Conservation (phyloP, 108 stramenopile species). For the Skeletonema menzelii region DNA sequence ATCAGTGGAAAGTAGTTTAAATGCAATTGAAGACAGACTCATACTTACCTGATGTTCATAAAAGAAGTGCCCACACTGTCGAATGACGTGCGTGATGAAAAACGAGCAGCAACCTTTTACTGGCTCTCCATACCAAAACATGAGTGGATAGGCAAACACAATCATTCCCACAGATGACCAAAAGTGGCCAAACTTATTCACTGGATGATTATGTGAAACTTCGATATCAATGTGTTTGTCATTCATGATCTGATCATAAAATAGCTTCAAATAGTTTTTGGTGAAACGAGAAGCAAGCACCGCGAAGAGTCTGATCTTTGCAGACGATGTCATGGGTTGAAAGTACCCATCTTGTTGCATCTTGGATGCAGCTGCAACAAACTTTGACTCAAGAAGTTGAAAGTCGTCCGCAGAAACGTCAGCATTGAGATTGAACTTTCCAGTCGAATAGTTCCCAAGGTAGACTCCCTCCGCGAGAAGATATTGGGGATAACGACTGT, state of each 20-base stretch:
- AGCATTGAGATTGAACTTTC: slow-evolving; percentile 56
- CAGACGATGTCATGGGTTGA: slow-evolving; percentile 25
- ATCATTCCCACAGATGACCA: slow-evolving; percentile 57
- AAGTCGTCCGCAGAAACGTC: slow-evolving; percentile 41
- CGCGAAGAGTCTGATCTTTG: slow-evolving; percentile 19
- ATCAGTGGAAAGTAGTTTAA: background rate
- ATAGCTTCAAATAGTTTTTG: slow-evolving; percentile 32
- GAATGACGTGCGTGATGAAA: slow-evolving; percentile 50
- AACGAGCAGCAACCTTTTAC: slow-evolving; percentile 51
- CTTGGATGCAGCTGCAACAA: slow-evolving; percentile 46
- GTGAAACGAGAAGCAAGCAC: slow-evolving; percentile 30
- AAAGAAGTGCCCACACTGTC: slow-evolving; percentile 58
- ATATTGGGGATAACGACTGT: slow-evolving; percentile 58
- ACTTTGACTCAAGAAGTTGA: slow-evolving; percentile 35
- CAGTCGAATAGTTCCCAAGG: slow-evolving; percentile 62
- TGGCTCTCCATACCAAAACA: slow-evolving; percentile 49
- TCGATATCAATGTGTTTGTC: slow-evolving; percentile 65
- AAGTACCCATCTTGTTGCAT: slow-evolving; percentile 58
- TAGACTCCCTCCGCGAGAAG: slow-evolving; percentile 52
- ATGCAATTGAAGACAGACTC: background rate
- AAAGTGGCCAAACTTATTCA: slow-evolving; percentile 62
- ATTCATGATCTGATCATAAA: slow-evolving; percentile 52
- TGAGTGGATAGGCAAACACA: slow-evolving; percentile 46
- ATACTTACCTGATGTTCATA: slow-evolving; percentile 52
- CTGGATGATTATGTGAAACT: slow-evolving; percentile 58